Evolutionary conservation across 2,329 filamentous ascomycete genomes (phyloP).

Genomic region (Phialemoniopsis sp.): DNA sequence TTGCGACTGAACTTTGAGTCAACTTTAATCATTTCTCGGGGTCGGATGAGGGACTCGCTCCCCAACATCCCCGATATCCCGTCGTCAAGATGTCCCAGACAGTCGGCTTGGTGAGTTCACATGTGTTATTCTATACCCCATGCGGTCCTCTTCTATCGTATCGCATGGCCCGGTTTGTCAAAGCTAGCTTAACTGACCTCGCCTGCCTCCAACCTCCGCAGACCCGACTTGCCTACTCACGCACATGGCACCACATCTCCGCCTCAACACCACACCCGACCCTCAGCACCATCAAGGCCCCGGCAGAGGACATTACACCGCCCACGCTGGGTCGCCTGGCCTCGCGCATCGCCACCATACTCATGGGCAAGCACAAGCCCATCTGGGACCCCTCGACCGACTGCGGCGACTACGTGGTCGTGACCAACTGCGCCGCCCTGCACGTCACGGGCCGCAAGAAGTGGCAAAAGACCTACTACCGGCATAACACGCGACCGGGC

Average conservation of each 20-base stretch:
- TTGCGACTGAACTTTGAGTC: background rate
- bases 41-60: constrained; percentile 22
- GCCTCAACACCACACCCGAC: constrained; percentile 62
- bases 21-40: constrained; percentile 1
- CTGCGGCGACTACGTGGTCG: constrained; percentile 98
- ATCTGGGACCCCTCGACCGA: constrained; percentile 96
- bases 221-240: constrained; percentile 95
- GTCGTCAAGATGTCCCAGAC: constrained; percentile 68
- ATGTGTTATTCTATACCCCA: background rate
- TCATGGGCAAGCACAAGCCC: constrained; percentile 99
- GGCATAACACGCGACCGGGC: constrained; percentile 87
- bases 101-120: constrained; percentile 62
- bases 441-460: constrained; percentile 89
- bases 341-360: constrained; percentile 76
- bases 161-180: too few relatives aligned
- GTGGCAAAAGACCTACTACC: constrained; percentile 92
- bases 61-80: constrained; percentile 15
- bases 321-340: constrained; percentile 89
- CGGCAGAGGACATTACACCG: constrained; percentile 48
- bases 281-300: constrained; percentile 49
- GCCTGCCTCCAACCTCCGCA: constrained; percentile 27
- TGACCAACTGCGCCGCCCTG: constrained; percentile 81
- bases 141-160: too few relatives aligned
- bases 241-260: constrained; percentile 86
- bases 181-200: background rate